Conservation (phyloP, 2,329 filamentous ascomycete genomes). For the Sporothrix curviconia region DNA sequence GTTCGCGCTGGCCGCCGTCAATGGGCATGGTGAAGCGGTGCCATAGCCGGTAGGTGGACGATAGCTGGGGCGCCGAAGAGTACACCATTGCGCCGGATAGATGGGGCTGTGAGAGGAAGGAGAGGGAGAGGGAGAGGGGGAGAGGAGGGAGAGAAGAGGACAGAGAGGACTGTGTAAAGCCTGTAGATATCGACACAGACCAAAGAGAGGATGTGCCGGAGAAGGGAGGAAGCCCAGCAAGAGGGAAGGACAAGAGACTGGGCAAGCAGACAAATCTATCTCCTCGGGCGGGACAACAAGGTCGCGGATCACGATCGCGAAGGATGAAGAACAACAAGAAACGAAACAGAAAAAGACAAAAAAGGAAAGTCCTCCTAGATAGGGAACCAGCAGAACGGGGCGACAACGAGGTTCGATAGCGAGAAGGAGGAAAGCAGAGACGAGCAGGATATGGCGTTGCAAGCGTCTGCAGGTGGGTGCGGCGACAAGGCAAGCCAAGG, state of each 20-base stretch:
- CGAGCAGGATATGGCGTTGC: neutral
- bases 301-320: neutral
- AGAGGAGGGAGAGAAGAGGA: neutral
- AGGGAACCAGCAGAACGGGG: too few relatives aligned
- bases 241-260: neutral
- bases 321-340: neutral
- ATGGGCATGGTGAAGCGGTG: slow-evolving; percentile 15
- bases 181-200: neutral
- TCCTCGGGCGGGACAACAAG: neutral
- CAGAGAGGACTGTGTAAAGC: neutral
- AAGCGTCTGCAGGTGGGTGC: neutral
- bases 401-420: too few relatives aligned
- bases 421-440: neutral
- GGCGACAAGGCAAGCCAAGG: neutral
- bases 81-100: slow-evolving; percentile 14
- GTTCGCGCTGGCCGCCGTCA: slow-evolving; percentile 14
- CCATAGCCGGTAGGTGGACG: slow-evolving; percentile 17
- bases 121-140: neutral
- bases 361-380: neutral
- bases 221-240: neutral
- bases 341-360: neutral
- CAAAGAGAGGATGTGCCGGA: neutral
- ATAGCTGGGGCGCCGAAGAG: slow-evolving; percentile 15
- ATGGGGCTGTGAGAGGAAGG: neutral
- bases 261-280: too few relatives aligned